Evolutionary conservation across 768 basidiomycete genomes (phyloP), one percentile per base, ranked within the genome.

Genomic region (Cystofilobasidium macerans): DNA sequence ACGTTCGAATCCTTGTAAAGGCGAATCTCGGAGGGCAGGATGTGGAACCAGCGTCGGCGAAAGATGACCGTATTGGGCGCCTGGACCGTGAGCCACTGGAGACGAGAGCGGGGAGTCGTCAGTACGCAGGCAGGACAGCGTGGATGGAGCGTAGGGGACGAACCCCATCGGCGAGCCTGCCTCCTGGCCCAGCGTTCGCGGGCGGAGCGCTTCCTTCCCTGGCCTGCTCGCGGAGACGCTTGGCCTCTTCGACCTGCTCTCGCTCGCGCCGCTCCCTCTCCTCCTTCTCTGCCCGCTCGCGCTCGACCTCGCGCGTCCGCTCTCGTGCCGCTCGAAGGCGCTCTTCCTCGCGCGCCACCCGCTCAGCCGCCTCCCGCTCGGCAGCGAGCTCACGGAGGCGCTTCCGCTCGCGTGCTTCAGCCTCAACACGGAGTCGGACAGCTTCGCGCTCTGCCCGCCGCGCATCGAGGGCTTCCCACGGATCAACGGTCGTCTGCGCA

Each of bases 41-140:
- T 65, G 57, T 65, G 57, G 33, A 65, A 65, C 33, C 45, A 65
- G n/a, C 64, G 45, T 11, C 64, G 64, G 32, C 64, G 64, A 38
- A 65, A 65, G 35, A 65, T 33, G 24, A 65, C 35, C 45, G 64
- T 45, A 35, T 53, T 40, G 9, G 64, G 64, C 33, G 64, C 57
- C 28, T 65, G 64, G 11, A 65, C 57, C 8, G 64, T 65, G 12
- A 65, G 22, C 64, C 64, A 65, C 64, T 65, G 63, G 24, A n/a
- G n/a, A n/a, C 48, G 20, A 24, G 33, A 22, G 6, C 22, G 20
- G 12, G 33, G 16, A 40, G 5, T 28, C 11, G 28, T 26, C 22
- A 40, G n/a, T 11, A n/a, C n/a, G n/a, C n/a, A n/a, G n/a, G n/a
- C n/a, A n/a, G n/a, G n/a, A 12, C 35, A 38, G 26, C 28, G 28